Percentiles rank a stretch among this genome's conserved stretches.
These are phyloP conservation scores for Chrysosporium queenslandicum DNA, from an alignment of 2,329 filamentous ascomycete genomes.

Conservation along the genomic window DNA sequence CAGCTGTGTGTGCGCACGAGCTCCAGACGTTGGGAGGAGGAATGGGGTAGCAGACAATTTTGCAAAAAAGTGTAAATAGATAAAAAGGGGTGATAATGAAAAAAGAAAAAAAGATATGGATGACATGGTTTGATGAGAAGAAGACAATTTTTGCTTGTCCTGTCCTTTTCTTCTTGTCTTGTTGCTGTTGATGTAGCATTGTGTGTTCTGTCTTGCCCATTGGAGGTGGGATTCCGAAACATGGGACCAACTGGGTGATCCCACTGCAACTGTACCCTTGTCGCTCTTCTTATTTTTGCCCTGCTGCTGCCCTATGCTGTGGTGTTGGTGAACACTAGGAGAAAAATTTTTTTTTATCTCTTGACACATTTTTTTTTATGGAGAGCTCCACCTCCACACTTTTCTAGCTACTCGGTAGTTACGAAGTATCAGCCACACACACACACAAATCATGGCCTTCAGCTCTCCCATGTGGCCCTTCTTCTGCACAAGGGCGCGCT, in stretches of 20 bases:
- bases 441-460: conserved; percentile 7
- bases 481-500: too few species aligned
- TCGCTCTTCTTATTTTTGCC: background rate
- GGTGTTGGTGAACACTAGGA: too few species aligned
- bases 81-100: too few species aligned
- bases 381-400: conserved; percentile 1
- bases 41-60: too few species aligned
- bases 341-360: background rate
- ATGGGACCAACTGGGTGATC: conserved; percentile 5
- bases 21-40: too few species aligned
- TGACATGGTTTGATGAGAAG: background rate
- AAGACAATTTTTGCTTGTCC: background rate
- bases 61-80: background rate
- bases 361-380: background rate
- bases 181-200: background rate
- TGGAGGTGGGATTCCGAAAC: background rate
- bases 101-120: background rate
- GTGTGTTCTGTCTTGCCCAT: background rate
- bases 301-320: background rate
- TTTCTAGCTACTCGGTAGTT: background rate
- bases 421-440: conserved; percentile 1
- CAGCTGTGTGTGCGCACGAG: too few species aligned
- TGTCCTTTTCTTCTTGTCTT: background rate
- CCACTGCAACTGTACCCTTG: conserved; percentile 3
- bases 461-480: conserved; percentile 2